Evolutionary conservation across 306 rosid species (phyloP), one percentile per base, ranked within the genome.

Genomic region (Nissolia schottii): DNA sequence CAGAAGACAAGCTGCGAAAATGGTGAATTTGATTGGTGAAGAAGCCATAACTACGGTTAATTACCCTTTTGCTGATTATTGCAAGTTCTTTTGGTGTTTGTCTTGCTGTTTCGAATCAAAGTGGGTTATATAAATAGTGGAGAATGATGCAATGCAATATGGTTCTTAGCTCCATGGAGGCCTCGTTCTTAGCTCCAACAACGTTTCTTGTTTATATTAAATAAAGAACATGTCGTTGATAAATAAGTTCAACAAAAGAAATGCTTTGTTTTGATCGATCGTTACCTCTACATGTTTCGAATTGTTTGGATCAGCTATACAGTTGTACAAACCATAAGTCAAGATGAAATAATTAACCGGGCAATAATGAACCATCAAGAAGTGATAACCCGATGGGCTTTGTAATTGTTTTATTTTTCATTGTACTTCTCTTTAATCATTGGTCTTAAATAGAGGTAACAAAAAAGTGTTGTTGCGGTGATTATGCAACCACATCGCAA

Each of bases 1-100:
- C 12, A 82, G 70, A 16, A 85, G 45, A 41, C 79, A 83, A 54
- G 85, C 78, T 54, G 77, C 74, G 1, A 85, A 38, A 73, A 77
- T 7, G 7, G 68, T 79, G 27, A 76, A 54, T 43, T 41, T 81
- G 19, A 62, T 1, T 54, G 46, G 60, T 25, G 59, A 60, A 73
- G 66, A 68, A 79, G 77, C 88, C 90, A 83, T 84, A 50, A 20
- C 23, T 64, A 20, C 2, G 14, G 2, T 38, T 3, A 59, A 37
- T 15, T 35, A 18, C 32, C 11, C 9, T 15, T 68, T 15, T 6
- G 15, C 1, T 58, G 51, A 16, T 25, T 25, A 61, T 50, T 56
- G 46, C 58, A 57, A 57, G 23, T 57, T 32, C 31, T 28, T n/a
- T n/a, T n/a, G n/a, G 45, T 38, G 5, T 60, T 67, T 38, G 45